These are phyloP conservation scores for Mitragyna speciosa DNA, from an alignment of 257 asterid species.

Conservation along the genomic window DNA sequence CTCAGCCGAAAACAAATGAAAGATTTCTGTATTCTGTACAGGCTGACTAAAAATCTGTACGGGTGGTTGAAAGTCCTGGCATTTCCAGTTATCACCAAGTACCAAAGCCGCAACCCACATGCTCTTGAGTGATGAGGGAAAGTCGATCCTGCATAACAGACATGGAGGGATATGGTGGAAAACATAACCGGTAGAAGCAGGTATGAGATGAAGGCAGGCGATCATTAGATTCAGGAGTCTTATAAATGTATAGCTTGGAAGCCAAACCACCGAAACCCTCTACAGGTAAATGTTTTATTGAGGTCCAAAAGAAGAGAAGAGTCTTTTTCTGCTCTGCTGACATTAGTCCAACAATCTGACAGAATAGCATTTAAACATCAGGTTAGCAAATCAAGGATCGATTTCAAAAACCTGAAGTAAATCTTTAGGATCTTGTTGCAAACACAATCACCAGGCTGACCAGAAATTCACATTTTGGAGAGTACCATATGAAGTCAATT, in stretches of 20 bases:
- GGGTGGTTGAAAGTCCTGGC: constrained; percentile 42
- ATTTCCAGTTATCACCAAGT: constrained; percentile 53
- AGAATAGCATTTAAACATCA: not conserved
- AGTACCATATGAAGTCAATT: not conserved
- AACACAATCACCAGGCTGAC: not conserved
- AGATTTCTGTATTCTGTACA: constrained; percentile 45
- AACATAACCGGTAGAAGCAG: constrained; percentile 84
- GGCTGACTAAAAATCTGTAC: constrained; percentile 31
- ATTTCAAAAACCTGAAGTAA: not conserved
- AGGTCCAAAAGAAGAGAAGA: constrained; percentile 97
- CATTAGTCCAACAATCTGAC: constrained; percentile 72
- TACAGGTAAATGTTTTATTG: constrained; percentile 73
- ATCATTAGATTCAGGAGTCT: constrained; percentile 48
- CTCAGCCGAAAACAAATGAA: constrained; percentile 8
- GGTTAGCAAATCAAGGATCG: not conserved
- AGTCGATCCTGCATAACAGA: constrained; percentile 56
- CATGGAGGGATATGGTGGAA: constrained; percentile 67
- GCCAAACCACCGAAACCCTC: constrained; percentile 93
- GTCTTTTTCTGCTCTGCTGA: constrained; percentile 70
- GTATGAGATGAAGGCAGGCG: constrained; percentile 91
- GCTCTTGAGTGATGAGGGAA: constrained; percentile 73
- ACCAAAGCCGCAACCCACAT: constrained; percentile 94
- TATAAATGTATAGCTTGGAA: constrained; percentile 72
- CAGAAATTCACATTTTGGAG: not conserved
- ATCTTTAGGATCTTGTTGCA: not conserved